A percentile compares a stretch with the other conserved stretches of the same genome.
phyloP scores from a whole-genome alignment of 805 yeast genomes.

The Sugiyamaella smithiae region DNA sequence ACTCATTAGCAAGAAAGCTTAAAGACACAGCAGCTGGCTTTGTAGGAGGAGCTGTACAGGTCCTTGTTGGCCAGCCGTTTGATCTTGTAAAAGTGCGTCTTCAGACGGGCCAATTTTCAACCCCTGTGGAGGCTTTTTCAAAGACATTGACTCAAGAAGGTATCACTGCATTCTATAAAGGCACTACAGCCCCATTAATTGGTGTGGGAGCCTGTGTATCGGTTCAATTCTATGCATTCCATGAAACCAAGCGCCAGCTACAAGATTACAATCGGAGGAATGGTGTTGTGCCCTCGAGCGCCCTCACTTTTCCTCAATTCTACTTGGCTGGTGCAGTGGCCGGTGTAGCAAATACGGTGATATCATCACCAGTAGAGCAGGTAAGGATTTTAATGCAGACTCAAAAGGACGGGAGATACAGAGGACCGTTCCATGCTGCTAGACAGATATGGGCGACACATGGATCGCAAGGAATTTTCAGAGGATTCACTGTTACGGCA shows the following conservation, averaged over 20 bases:
- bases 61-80: conserved; percentile 62
- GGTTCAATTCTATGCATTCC: conserved; percentile 67
- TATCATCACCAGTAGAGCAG: conserved; percentile 66
- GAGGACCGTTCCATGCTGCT: conserved; percentile 46
- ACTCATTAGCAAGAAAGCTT: conserved; percentile 43
- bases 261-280: conserved; percentile 30
- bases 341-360: conserved; percentile 61
- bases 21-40: conserved; percentile 56
- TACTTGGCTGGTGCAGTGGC: conserved; percentile 64
- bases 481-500: conserved; percentile 55
- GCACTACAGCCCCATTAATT: conserved; percentile 65
- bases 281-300: conserved; percentile 9
- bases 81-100: conserved; percentile 68
- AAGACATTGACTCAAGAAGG: conserved; percentile 60
- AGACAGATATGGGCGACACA: conserved; percentile 39
- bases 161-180: conserved; percentile 59
- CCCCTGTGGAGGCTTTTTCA: conserved; percentile 50
- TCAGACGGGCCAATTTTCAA: conserved; percentile 62
- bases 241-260: conserved; percentile 62
- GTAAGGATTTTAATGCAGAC: conserved; percentile 60
- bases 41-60: conserved; percentile 55
- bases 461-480: conserved; percentile 50
- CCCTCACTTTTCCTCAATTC: conserved; percentile 51
- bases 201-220: conserved; percentile 73
- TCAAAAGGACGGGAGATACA: conserved; percentile 37